Conservation (phyloP, 129 eudicot species). For the carrot (Daucus carota) region DNA sequence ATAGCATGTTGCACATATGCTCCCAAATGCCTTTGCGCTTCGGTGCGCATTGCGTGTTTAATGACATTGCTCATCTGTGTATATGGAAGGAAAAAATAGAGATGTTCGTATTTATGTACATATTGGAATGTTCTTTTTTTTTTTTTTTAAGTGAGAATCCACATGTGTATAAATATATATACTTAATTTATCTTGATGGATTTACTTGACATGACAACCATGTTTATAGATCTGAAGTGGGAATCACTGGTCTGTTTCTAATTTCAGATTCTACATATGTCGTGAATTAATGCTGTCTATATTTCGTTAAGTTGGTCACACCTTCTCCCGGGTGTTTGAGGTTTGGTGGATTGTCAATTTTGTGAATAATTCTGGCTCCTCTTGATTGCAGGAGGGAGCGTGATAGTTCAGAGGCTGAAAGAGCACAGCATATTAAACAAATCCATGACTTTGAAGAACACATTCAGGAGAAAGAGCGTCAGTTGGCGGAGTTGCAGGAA, state of each 20-base stretch:
- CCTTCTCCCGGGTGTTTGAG: not conserved
- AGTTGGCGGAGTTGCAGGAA: constrained; percentile 73
- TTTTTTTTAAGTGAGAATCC: too few species aligned
- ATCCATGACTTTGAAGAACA: constrained; percentile 93
- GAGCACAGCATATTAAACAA: constrained; percentile 71
- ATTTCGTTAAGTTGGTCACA: not conserved
- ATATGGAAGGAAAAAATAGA: too few species aligned
- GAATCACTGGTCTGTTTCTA: not conserved
- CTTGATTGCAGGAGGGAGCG: constrained; percentile 68
- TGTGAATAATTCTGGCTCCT: constrained; percentile 8
- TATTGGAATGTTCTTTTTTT: too few species aligned
- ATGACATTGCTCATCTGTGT: too few species aligned
- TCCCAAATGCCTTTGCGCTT: too few species aligned
- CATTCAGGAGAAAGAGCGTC: constrained; percentile 80
- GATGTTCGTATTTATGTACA: too few species aligned
- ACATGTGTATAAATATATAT: too few species aligned
- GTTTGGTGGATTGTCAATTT: not conserved
- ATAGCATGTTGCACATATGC: too few species aligned
- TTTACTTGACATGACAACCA: not conserved
- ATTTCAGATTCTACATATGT: not conserved
- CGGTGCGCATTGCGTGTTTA: too few species aligned
- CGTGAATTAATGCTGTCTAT: not conserved
- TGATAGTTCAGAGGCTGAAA: constrained; percentile 84
- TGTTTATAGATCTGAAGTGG: not conserved
- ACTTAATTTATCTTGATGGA: not conserved